A percentile compares a stretch with the other conserved stretches of the same genome.
phyloP scores from a whole-genome alignment of 352 stramenopile genomes.

The Globisporangium rhizosaccharum region DNA sequence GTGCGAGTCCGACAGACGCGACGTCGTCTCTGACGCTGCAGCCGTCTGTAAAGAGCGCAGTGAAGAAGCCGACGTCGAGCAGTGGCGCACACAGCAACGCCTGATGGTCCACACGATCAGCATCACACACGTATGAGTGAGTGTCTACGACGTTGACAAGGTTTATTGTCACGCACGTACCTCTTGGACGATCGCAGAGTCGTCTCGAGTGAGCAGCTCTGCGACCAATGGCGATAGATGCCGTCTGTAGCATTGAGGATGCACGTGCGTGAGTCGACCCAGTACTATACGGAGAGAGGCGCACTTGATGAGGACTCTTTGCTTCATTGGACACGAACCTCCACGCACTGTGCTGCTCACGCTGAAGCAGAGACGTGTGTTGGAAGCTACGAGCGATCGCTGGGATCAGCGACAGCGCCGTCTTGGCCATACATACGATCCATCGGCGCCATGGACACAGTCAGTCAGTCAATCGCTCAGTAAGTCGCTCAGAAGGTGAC shows the following conservation, averaged over 20 bases:
- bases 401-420: conserved; percentile 4
- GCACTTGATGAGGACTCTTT: background rate
- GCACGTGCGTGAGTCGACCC: no score
- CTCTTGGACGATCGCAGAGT: background rate
- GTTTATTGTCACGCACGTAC: background rate
- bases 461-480: background rate
- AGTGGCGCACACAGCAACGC: conserved; percentile 5
- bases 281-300: background rate
- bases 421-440: background rate
- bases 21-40: background rate
- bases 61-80: conserved; percentile 8
- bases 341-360: background rate
- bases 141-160: background rate
- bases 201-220: conserved; percentile 10
- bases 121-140: background rate
- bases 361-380: background rate
- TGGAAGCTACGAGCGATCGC: background rate
- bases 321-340: background rate
- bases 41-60: background rate
- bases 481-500: background rate
- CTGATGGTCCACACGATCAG: conserved; percentile 1
- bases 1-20: conserved; percentile 5
- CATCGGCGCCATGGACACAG: background rate
- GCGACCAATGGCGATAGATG: conserved; percentile 20
- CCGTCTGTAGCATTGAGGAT: conserved; percentile 9